Conservation (phyloP, 1,139 yeast species). For the Chernovozyma aurita region DNA sequence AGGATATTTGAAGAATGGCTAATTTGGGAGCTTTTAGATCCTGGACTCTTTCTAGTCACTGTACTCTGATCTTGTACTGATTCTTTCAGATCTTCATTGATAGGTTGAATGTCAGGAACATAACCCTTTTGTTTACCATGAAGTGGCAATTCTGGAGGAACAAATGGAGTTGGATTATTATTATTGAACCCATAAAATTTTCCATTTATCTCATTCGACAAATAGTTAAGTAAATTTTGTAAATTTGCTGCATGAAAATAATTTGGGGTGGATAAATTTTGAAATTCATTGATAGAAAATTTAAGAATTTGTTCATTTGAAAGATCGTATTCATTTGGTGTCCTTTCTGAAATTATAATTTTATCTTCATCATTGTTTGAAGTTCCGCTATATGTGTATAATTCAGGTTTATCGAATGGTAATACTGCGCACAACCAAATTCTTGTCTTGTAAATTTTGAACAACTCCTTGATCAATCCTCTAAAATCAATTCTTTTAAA, state of each 20-base stretch:
- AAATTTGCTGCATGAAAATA: conserved; percentile 43
- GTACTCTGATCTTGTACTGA: not conserved
- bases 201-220: conserved; percentile 33
- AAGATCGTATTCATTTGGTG: conserved; percentile 41
- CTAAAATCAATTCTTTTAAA: conserved; percentile 87
- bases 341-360: conserved; percentile 10
- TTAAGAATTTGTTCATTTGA: conserved; percentile 38
- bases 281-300: conserved; percentile 37
- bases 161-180: conserved; percentile 7
- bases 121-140: not conserved
- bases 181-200: conserved; percentile 41
- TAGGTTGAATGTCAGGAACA: conserved; percentile 1
- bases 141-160: conserved; percentile 5
- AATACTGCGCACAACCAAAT: conserved; percentile 94
- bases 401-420: conserved; percentile 33
- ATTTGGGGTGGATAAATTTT: conserved; percentile 29
- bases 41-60: not conserved
- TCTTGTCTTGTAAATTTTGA: conserved; percentile 90
- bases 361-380: conserved; percentile 1
- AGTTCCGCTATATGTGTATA: conserved; percentile 17
- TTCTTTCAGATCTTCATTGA: conserved; percentile 2
- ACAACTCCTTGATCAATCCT: conserved; percentile 84
- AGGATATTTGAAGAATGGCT: conserved; percentile 11
- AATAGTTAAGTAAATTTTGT: conserved; percentile 30
- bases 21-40: conserved; percentile 6